Evolutionary conservation across 192 early-diverging fungal species (phyloP), one percentile per base, ranked within the genome.

Genomic region (Tieghemiomyces parasiticus): DNA sequence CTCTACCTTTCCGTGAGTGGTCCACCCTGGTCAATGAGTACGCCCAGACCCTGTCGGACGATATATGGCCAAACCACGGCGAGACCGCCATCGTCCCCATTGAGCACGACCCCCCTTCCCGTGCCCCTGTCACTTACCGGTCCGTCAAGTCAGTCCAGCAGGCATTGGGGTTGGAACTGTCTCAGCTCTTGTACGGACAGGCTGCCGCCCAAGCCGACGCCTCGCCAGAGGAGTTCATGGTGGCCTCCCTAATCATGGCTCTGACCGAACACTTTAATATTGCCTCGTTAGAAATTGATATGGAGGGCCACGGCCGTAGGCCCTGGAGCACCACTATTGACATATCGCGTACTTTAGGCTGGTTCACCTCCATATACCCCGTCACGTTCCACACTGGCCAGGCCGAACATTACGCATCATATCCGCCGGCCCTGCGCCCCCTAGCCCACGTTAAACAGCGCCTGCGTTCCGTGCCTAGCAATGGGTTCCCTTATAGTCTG

Each of bases 1-100:
- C 67, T 6, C 46, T 53, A 13, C 51, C 67, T 0, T 68, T 65
- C 59, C 67, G 60, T 16, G 20, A 24, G 31, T 68, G 67, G 67
- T 31, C 61, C 19, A 13, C 22, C 12, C 55, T 25, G 35, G 34
- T 58, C 34, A 30, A 58, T 16, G 55, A 8, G 24, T 30, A 58
- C 35, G 55, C 32, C 8, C n/a, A 60, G 58, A 63, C 35, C 30
- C 9, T 58, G 31, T 34, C 32, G 13, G 34, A 34, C 35, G 13
- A n/a, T 22, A 30, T 26, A 0, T 58, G 55, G 55, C 55, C 55
- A 6, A 16, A 14, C 19, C 22, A 19, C 3, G 35, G 8, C 26
- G 19, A 30, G 0, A 26, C 33, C n/a, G 20, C 34, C 3, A 30
- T 22, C 24, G 24, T 58, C 22, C 55, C 55, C 10, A 8, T 35